Conservation (phyloP, 179 eudicot species). For the Dionaea muscipula region DNA sequence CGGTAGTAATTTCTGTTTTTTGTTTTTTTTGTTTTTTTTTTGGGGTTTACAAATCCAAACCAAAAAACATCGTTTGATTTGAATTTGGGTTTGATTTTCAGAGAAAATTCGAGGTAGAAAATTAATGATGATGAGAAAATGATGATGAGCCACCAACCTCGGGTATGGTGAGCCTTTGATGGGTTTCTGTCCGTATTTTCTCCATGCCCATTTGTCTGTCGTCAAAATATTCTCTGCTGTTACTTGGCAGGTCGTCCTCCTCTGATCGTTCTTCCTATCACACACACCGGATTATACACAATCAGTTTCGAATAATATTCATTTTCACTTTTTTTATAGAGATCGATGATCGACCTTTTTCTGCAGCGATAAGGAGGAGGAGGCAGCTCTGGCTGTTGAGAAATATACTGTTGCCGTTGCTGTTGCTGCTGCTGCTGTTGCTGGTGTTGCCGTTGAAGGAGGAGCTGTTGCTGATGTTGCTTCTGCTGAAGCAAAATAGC, state of each 20-base stretch:
- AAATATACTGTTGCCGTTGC: background rate
- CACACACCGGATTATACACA: background rate
- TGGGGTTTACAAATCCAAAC: background rate
- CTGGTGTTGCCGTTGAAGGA: background rate
- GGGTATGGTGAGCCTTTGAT: constrained; percentile 11
- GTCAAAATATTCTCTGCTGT: constrained; percentile 6
- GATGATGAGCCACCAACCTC: background rate
- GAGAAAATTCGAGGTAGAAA: too few species aligned
- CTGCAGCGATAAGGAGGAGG: constrained; percentile 1
- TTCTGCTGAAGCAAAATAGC: background rate
- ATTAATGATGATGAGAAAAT: too few species aligned
- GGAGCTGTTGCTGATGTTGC: constrained; percentile 1
- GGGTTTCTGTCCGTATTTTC: constrained; percentile 12
- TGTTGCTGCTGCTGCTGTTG: background rate
- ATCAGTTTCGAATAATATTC: background rate
- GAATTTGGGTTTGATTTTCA: background rate
- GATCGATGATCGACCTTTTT: background rate
- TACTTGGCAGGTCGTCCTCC: constrained; percentile 6
- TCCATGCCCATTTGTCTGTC: constrained; percentile 9
- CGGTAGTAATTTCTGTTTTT: constrained; percentile 60
- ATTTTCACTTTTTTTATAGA: background rate
- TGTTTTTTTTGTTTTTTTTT: too few species aligned
- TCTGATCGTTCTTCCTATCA: constrained; percentile 6
- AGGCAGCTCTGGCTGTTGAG: background rate
- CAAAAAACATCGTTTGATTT: background rate